A percentile compares a stretch with the other conserved stretches of the same genome.
Conservation (phyloP, 345 rosid species). For the Eucalyptus grandis region DNA sequence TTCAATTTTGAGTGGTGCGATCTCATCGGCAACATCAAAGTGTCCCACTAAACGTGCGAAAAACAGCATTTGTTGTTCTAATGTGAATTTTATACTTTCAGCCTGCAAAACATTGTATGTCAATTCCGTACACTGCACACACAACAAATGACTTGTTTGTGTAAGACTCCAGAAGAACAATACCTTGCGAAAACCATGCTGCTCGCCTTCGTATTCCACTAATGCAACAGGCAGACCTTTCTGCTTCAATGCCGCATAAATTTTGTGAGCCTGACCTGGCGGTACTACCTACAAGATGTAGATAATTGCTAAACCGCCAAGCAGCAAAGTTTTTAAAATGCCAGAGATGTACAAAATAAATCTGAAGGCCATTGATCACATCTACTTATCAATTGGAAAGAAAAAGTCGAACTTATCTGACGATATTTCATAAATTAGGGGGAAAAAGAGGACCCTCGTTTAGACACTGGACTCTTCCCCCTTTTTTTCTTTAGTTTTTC, state of each 20-base stretch:
- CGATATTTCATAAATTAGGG: background rate
- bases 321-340: background rate
- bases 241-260: constrained; percentile 63
- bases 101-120: constrained; percentile 29
- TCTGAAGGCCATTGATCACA: background rate
- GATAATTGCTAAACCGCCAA: background rate
- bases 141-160: background rate
- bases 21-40: constrained; percentile 66
- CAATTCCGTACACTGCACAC: background rate
- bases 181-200: constrained; percentile 96
- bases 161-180: background rate
- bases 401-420: background rate
- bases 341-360: background rate
- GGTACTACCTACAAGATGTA: constrained; percentile 59
- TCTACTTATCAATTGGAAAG: background rate
- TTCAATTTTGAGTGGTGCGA: constrained; percentile 56
- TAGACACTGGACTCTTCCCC: background rate
- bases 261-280: constrained; percentile 83
- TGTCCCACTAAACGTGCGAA: constrained; percentile 67
- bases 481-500: background rate
- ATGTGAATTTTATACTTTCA: constrained; percentile 77
- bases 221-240: constrained; percentile 94
- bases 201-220: constrained; percentile 92
- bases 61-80: constrained; percentile 89
- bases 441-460: background rate